A percentile compares a stretch with the other conserved stretches of the same genome.
Evolutionary conservation across 2,329 filamentous ascomycete genomes (phyloP).

Genomic region (Curvularia lunata): DNA sequence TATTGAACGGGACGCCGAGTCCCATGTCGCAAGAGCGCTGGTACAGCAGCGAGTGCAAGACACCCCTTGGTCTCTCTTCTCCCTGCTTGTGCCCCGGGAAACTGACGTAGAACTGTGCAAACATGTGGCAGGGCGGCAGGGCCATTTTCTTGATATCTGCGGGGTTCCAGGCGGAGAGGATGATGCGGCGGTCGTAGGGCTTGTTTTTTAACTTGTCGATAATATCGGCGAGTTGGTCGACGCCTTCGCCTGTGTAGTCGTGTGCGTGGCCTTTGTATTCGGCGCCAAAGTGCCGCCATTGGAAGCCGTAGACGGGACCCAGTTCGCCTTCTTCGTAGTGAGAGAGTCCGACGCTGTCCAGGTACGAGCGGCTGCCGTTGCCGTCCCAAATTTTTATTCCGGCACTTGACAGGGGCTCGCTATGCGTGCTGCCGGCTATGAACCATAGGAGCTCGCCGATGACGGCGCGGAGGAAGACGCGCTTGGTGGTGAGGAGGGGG

Average conservation of each 20-base stretch:
- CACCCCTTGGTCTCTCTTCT: slow-evolving; percentile 61
- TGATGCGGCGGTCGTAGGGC: slow-evolving; percentile 88
- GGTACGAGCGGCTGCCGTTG: slow-evolving; percentile 88
- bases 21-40: slow-evolving; percentile 97
- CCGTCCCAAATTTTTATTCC: slow-evolving; percentile 99
- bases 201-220: slow-evolving; percentile 81
- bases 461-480: slow-evolving; percentile 90
- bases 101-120: slow-evolving; percentile 93
- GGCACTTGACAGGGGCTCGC: slow-evolving; percentile 73
- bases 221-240: slow-evolving; percentile 92
- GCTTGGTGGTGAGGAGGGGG: slow-evolving; percentile 95
- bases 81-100: slow-evolving; percentile 60
- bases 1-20: slow-evolving; percentile 96
- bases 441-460: slow-evolving; percentile 97
- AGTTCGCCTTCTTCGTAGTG: slow-evolving; percentile 88
- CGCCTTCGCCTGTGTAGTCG: slow-evolving; percentile 86
- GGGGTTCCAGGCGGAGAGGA: slow-evolving; percentile 94
- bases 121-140: slow-evolving; percentile 94
- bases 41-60: slow-evolving; percentile 87
- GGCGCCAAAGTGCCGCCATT: slow-evolving; percentile 98
- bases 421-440: slow-evolving; percentile 82
- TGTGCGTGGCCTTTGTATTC: slow-evolving; percentile 71
- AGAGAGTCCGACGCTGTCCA: slow-evolving; percentile 81
- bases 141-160: slow-evolving; percentile 86
- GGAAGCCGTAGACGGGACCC: slow-evolving; percentile 96